Base-by-base conservation (phyloP, 1,284 basidiomycete genomes). In the Pterula multifida region DNA sequence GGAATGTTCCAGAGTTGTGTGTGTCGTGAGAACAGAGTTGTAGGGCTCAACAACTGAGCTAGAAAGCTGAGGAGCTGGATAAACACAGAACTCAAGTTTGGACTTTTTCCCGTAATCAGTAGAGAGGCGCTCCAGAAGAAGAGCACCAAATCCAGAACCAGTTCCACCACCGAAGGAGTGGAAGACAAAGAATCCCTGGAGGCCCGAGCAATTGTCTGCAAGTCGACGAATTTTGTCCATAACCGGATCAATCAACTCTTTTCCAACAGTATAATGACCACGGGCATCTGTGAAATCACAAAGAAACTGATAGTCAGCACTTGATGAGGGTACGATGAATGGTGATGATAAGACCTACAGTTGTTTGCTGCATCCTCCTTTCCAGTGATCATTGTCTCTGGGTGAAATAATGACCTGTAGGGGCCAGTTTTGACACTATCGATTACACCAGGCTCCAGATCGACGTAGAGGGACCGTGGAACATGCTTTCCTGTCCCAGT, bases 301-400 rank as follows among this genome's bases (percentile, higher is more conserved):
- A 32, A 32, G 28, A 32, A 6, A 45, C 28, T 36, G 53, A n/a
- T n/a, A n/a, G n/a, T n/a, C n/a, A n/a, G n/a, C 15, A 50, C 49
- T 51, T 53, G 55, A 50, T 49, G 45, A 53, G 36, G 24, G 53
- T 24, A 36, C 50, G 47, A 52, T 49, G 47, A 36, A 48, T 26
- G 52, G 53, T 32, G 44, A 36, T 49, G 47, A 48, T 55, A 57
- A 50, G 49, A 66, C 86, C 62, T 60, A 93, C 90, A 98, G 70
- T 98, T 98, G 79, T 97, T 99, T 57, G 95, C 95, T 51, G 94
- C 95, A 64, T 98, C 96, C 76, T 99, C 96, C 77, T 98, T 98
- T 60, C 96, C 96, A 53, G 88, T 92, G 68, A 99, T 90, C 77
- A 98, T 85, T 55, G 93, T 96, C 77, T 98, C 96, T 11, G 96